These are phyloP conservation scores for Epichloe uncinata DNA, from an alignment of 2,329 filamentous ascomycete species.

Conservation along the genomic window DNA sequence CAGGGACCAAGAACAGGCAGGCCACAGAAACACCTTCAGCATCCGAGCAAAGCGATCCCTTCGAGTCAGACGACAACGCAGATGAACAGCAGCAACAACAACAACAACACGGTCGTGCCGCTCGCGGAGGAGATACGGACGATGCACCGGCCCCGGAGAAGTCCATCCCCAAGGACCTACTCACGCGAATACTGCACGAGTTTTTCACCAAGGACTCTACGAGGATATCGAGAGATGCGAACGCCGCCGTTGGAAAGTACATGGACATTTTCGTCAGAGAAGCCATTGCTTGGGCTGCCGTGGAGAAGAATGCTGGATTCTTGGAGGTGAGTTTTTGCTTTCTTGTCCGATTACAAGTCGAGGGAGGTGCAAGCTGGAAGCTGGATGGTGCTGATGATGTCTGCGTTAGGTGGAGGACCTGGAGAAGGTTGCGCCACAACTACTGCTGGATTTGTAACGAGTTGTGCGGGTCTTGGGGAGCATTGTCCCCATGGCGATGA, in stretches of 20 bases:
- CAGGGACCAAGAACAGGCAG: slow-evolving; percentile 14
- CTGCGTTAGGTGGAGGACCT: slow-evolving; percentile 62
- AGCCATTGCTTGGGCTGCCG: slow-evolving; percentile 65
- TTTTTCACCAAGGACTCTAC: slow-evolving; percentile 62
- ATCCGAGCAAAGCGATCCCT: slow-evolving; percentile 21
- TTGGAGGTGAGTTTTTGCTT: slow-evolving; percentile 47
- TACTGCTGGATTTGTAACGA: slow-evolving; percentile 55
- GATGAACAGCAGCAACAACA: slow-evolving; percentile 8
- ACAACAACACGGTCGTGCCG: not conserved
- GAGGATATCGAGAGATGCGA: slow-evolving; percentile 64
- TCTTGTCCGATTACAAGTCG: no score
- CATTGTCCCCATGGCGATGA: no score
- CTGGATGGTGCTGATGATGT: not conserved
- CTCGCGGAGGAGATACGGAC: slow-evolving; percentile 11
- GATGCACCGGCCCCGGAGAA: slow-evolving; percentile 25
- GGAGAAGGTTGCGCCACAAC: slow-evolving; percentile 73
- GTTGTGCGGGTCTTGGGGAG: not conserved
- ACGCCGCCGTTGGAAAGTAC: slow-evolving; percentile 67
- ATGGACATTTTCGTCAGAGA: slow-evolving; percentile 86
- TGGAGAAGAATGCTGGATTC: slow-evolving; percentile 57
- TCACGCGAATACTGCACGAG: slow-evolving; percentile 66
- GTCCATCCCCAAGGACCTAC: slow-evolving; percentile 56
- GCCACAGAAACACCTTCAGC: slow-evolving; percentile 11
- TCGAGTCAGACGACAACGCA: slow-evolving; percentile 20
- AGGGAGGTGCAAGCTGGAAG: no score